phyloP scores from a whole-genome alignment of 1,139 yeast species.

The Candida neerlandica region DNA sequence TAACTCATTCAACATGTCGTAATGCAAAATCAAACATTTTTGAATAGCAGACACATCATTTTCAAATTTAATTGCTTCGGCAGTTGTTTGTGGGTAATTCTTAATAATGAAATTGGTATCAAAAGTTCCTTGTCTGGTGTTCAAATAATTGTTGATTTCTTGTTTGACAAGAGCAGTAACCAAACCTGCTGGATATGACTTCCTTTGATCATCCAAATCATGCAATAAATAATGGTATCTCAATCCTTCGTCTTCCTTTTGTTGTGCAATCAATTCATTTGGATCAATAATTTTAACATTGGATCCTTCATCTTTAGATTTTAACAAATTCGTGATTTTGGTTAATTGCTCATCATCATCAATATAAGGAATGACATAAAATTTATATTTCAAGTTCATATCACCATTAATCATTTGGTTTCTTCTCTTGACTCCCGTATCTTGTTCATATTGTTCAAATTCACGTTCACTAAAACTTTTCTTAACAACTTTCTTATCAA shows the following conservation, averaged over 20 bases:
- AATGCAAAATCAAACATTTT: constrained; percentile 39
- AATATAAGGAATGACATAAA: constrained; percentile 49
- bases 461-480: constrained; percentile 60
- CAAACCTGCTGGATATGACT: constrained; percentile 57
- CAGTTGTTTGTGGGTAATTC: constrained; percentile 60
- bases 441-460: constrained; percentile 51
- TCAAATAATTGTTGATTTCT: constrained; percentile 41
- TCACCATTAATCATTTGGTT: constrained; percentile 41
- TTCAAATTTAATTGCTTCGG: constrained; percentile 66
- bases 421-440: constrained; percentile 58
- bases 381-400: constrained; percentile 32
- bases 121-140: constrained; percentile 45
- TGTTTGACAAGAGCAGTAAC: constrained; percentile 57
- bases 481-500: constrained; percentile 56
- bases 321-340: constrained; percentile 22
- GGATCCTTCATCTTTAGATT: constrained; percentile 17
- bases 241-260: constrained; percentile 41
- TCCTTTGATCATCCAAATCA: constrained; percentile 36
- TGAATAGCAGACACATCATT: constrained; percentile 53
- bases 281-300: constrained; percentile 55
- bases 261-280: constrained; percentile 43
- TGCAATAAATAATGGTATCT: constrained; percentile 45
- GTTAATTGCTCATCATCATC: constrained; percentile 24
- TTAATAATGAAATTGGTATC: constrained; percentile 49
- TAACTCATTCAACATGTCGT: constrained; percentile 30